Evolutionary conservation across 306 rosid species (phyloP).

Genomic region (Vicia sativa): DNA sequence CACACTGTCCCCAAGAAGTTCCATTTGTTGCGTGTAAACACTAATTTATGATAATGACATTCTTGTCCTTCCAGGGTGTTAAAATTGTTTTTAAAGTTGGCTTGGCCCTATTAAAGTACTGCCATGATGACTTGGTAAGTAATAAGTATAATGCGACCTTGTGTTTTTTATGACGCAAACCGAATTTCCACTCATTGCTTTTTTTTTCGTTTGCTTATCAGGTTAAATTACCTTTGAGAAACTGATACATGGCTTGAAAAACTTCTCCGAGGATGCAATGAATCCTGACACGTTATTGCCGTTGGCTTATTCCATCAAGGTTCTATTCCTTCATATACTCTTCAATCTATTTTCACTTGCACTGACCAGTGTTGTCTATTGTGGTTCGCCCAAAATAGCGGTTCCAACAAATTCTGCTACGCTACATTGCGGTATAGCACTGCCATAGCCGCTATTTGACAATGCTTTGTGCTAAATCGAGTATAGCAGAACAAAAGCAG

Average conservation of each 20-base stretch:
- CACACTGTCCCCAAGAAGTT: slow-evolving; percentile 27
- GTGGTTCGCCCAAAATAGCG: no score
- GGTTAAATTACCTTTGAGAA: slow-evolving; percentile 94
- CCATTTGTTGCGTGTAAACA: slow-evolving; percentile 28
- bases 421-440: no score
- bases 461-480: no score
- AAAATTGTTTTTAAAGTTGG: slow-evolving; percentile 93
- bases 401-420: no score
- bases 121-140: slow-evolving; percentile 98
- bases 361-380: not conserved
- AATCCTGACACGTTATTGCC: slow-evolving; percentile 86
- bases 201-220: slow-evolving; percentile 41
- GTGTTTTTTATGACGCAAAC: slow-evolving; percentile 25
- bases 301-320: slow-evolving; percentile 92
- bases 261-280: slow-evolving; percentile 92
- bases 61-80: slow-evolving; percentile 73
- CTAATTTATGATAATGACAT: slow-evolving; percentile 14
- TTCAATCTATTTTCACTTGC: slow-evolving; percentile 13
- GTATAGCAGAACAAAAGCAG: no score
- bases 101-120: slow-evolving; percentile 84
- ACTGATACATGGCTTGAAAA: slow-evolving; percentile 88
- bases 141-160: slow-evolving; percentile 56
- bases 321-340: slow-evolving; percentile 42
- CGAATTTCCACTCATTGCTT: slow-evolving; percentile 32
- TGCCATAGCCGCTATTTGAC: no score